These are phyloP conservation scores for Neofusicoccum ribis DNA, from an alignment of 2,329 filamentous ascomycete species.

Conservation along the genomic window DNA sequence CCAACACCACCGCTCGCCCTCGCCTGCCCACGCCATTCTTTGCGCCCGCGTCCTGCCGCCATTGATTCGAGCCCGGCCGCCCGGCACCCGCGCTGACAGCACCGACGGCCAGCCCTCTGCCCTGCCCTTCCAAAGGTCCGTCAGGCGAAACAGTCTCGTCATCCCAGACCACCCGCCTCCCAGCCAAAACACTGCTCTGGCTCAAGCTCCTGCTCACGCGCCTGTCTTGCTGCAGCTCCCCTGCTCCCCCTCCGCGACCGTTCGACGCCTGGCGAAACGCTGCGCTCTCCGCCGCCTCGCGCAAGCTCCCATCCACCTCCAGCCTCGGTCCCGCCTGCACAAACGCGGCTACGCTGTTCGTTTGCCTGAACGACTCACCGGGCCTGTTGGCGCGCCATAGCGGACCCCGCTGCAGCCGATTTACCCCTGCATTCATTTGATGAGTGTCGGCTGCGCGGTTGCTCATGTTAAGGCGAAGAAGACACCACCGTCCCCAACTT, in stretches of 20 bases:
- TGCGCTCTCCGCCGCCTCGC: neutral
- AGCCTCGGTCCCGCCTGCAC: slow-evolving; percentile 8
- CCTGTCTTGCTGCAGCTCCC: slow-evolving; percentile 1
- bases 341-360: slow-evolving; percentile 3
- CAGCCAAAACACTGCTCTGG: slow-evolving; percentile 10
- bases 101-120: neutral
- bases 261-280: neutral
- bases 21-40: slow-evolving; percentile 19
- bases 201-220: slow-evolving; percentile 15
- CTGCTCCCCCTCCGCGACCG: neutral
- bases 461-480: slow-evolving; percentile 52
- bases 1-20: slow-evolving; percentile 5
- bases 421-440: slow-evolving; percentile 18
- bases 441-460: slow-evolving; percentile 20
- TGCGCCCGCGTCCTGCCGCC: slow-evolving; percentile 13
- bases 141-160: slow-evolving; percentile 19
- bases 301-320: neutral
- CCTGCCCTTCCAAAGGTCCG: slow-evolving; percentile 8
- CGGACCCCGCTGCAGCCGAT: slow-evolving; percentile 14
- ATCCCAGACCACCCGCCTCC: slow-evolving; percentile 17
- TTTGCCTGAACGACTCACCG: slow-evolving; percentile 8
- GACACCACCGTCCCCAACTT: slow-evolving; percentile 44
- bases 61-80: slow-evolving; percentile 8
- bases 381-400: slow-evolving; percentile 5
- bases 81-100: slow-evolving; percentile 11